phyloP scores from a whole-genome alignment of 768 basidiomycete species.

The Cystofilobasidium macerans region DNA sequence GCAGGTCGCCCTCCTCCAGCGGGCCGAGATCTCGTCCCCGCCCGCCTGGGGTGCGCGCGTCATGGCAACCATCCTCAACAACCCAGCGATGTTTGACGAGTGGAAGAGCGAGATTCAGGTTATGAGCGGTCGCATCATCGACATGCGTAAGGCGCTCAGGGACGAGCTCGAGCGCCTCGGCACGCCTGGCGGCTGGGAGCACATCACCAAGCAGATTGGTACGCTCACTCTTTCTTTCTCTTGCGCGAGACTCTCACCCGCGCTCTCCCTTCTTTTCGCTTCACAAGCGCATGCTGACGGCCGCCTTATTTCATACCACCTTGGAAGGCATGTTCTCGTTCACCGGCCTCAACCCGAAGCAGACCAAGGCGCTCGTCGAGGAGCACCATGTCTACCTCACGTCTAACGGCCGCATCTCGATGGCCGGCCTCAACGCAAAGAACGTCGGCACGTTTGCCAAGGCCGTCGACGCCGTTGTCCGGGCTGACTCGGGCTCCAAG shows the following conservation, averaged over 20 bases:
- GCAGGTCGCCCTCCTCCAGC: conserved; percentile 47
- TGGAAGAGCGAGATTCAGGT: conserved; percentile 58
- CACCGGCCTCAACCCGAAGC: conserved; percentile 31
- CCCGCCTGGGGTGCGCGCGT: conserved; percentile 75
- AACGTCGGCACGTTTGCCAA: conserved; percentile 47
- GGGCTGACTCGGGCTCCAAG: conserved; percentile 16
- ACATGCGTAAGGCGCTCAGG: conserved; percentile 67
- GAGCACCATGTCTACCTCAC: conserved; percentile 30
- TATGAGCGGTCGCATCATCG: conserved; percentile 88
- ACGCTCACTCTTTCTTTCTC: not conserved
- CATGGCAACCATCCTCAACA: conserved; percentile 30
- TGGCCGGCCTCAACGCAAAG: conserved; percentile 75
- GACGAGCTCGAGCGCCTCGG: conserved; percentile 59
- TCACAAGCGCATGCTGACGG: too few relatives aligned
- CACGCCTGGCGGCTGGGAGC: conserved; percentile 90
- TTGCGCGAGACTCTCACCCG: too few relatives aligned
- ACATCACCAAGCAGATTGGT: conserved; percentile 79
- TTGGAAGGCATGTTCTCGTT: conserved; percentile 79
- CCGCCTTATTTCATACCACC: too few relatives aligned
- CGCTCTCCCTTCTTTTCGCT: too few relatives aligned
- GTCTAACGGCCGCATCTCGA: conserved; percentile 66
- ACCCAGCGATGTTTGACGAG: conserved; percentile 28
- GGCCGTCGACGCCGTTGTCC: conserved; percentile 30
- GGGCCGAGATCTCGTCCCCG: conserved; percentile 49
- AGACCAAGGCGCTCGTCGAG: conserved; percentile 29